A percentile compares a stretch with the other conserved stretches of the same genome.
These are phyloP conservation scores for Apium graveolens DNA, from an alignment of 129 eudicot species.

Conservation along the genomic window DNA sequence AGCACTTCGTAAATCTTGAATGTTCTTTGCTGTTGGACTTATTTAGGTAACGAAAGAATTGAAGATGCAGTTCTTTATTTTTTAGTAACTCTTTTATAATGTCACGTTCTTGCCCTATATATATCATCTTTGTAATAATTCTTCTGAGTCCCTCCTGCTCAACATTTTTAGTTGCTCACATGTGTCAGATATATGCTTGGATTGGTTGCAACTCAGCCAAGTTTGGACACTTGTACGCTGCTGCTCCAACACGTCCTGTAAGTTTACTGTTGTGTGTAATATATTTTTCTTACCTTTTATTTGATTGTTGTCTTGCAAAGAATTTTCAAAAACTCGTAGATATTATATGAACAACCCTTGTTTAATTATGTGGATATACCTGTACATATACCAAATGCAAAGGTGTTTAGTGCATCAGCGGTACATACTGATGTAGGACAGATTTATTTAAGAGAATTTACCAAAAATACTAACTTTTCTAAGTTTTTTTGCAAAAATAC, in stretches of 20 bases:
- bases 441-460: too few species aligned
- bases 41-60: neutral
- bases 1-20: neutral
- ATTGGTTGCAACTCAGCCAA: slow-evolving; percentile 81
- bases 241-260: slow-evolving; percentile 86
- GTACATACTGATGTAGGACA: neutral
- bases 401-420: neutral
- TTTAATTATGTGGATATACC: neutral
- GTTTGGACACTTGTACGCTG: slow-evolving; percentile 76
- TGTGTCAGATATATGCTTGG: slow-evolving; percentile 83
- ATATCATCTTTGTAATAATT: neutral
- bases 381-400: neutral
- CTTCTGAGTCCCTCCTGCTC: neutral
- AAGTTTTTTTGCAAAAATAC: too few species aligned
- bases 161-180: neutral
- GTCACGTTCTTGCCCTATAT: neutral
- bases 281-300: neutral
- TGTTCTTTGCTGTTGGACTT: neutral
- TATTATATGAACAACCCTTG: neutral
- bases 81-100: neutral
- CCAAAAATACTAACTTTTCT: too few species aligned
- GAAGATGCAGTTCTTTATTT: neutral
- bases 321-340: too few species aligned
- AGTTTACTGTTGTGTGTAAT: slow-evolving; percentile 25
- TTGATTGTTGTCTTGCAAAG: neutral